These are phyloP conservation scores for Eragrostis curvula DNA, from an alignment of 176 grass and related monocot species.

Conservation along the genomic window DNA sequence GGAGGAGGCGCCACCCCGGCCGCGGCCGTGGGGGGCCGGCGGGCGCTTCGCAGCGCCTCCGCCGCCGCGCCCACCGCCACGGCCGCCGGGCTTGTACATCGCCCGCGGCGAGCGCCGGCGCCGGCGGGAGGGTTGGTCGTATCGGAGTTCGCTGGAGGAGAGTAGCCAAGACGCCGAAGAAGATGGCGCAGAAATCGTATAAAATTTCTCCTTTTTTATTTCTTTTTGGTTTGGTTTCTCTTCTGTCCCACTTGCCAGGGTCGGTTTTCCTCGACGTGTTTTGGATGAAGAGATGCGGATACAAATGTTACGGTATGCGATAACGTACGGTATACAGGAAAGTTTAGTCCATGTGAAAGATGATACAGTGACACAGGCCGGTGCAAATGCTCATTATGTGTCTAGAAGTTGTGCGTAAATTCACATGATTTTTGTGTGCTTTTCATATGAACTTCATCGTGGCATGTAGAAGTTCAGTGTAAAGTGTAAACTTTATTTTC, in stretches of 20 bases:
- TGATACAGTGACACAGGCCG: no score
- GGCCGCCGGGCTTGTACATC: conserved; percentile 78
- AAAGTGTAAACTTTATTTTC: no score
- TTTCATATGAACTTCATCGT: no score
- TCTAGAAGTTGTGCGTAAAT: no score
- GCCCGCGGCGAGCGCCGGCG: conserved; percentile 44
- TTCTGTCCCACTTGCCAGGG: conserved; percentile 18
- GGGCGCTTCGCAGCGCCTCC: conserved; percentile 43
- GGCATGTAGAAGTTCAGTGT: no score
- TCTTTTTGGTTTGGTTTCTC: conserved; percentile 19
- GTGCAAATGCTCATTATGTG: no score
- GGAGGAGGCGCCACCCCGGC: conserved; percentile 41
- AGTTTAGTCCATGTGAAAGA: not conserved
- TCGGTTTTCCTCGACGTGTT: not conserved
- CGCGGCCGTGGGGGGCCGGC: conserved; percentile 46
- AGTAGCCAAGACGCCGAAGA: conserved; percentile 48
- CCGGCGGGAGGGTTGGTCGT: conserved; percentile 46
- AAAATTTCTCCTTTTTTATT: conserved; percentile 15
- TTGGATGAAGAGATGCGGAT: not conserved
- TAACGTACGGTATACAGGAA: no score
- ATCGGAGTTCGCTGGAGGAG: conserved; percentile 39
- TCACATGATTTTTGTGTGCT: no score
- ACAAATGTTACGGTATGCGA: not conserved
- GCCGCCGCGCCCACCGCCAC: conserved; percentile 55
- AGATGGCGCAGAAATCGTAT: conserved; percentile 50